Percentiles rank a stretch among this genome's conserved stretches.
phyloP scores from a whole-genome alignment of 1,139 yeast species.

The Lodderomyces parapsilosis region DNA sequence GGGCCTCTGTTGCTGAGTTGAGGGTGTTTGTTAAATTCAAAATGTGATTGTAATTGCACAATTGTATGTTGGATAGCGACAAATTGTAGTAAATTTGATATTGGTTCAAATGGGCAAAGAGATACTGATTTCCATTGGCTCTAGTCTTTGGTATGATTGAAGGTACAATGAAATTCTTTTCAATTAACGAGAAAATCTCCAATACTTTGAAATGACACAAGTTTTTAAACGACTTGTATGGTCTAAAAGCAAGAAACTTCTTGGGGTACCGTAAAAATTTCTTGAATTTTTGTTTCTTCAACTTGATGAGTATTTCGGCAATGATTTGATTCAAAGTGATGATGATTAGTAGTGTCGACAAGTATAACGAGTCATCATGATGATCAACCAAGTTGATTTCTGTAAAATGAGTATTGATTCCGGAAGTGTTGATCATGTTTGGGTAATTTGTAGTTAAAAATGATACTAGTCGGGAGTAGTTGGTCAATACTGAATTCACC shows the following conservation, averaged over 20 bases:
- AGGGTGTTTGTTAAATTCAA: slow-evolving; percentile 21
- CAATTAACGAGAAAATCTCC: slow-evolving; percentile 29
- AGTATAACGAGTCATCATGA: slow-evolving; percentile 32
- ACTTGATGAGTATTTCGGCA: slow-evolving; percentile 32
- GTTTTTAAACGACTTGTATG: slow-evolving; percentile 26
- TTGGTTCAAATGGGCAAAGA: slow-evolving; percentile 20
- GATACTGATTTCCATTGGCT: slow-evolving; percentile 6
- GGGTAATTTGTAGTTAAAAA: slow-evolving; percentile 25
- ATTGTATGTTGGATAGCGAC: slow-evolving; percentile 31
- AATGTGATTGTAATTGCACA: slow-evolving; percentile 37
- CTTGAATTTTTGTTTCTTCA: slow-evolving; percentile 25
- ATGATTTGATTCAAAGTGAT: slow-evolving; percentile 30
- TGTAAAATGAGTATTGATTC: slow-evolving; percentile 6
- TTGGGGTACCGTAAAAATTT: slow-evolving; percentile 20
- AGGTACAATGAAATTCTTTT: slow-evolving; percentile 30
- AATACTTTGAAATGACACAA: slow-evolving; percentile 29
- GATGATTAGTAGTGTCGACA: slow-evolving; percentile 29
- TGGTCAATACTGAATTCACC: slow-evolving; percentile 27
- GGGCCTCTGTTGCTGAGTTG: slow-evolving; percentile 9
- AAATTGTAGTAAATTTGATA: slow-evolving; percentile 36
- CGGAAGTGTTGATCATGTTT: slow-evolving; percentile 7
- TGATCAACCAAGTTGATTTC: slow-evolving; percentile 22
- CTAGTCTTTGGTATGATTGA: slow-evolving; percentile 15
- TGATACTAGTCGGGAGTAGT: slow-evolving; percentile 24
- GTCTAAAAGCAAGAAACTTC: slow-evolving; percentile 18